phyloP scores from a whole-genome alignment of 768 basidiomycete genomes.

The Lyophyllum atratum region DNA sequence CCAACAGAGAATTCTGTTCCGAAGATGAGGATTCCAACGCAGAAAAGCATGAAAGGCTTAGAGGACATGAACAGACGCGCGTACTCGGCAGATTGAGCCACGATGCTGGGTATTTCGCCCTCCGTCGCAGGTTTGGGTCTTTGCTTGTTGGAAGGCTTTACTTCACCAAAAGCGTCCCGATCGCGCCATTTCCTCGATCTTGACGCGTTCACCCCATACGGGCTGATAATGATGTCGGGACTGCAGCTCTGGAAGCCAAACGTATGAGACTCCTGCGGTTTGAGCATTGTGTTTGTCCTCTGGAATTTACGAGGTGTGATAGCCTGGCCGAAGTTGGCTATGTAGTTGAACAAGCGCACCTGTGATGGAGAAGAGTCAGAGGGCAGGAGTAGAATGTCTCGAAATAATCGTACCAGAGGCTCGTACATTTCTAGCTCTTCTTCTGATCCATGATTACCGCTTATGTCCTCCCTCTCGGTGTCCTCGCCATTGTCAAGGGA shows the following conservation, averaged over 20 bases:
- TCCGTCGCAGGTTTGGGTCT: conserved; percentile 11
- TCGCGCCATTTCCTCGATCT: conserved; percentile 7
- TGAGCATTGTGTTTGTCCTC: not conserved
- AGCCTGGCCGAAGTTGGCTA: conserved; percentile 10
- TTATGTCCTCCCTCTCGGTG: not conserved
- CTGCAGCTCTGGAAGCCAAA: conserved; percentile 15
- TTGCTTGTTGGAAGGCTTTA: conserved; percentile 15
- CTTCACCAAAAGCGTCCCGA: conserved; percentile 11
- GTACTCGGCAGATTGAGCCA: conserved; percentile 24
- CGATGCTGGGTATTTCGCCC: conserved; percentile 8
- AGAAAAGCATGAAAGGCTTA: conserved; percentile 30
- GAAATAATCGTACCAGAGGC: conserved; percentile 9
- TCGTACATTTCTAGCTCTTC: conserved; percentile 16
- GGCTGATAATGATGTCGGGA: conserved; percentile 10
- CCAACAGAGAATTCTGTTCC: conserved; percentile 30
- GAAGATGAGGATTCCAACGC: conserved; percentile 28
- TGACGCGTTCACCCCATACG: not conserved
- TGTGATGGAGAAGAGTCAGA: not conserved
- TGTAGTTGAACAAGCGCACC: conserved; percentile 12
- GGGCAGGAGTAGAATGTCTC: not conserved
- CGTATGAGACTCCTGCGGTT: conserved; percentile 5
- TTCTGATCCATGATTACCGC: conserved; percentile 1
- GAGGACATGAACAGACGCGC: conserved; percentile 28
- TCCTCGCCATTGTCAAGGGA: not conserved
- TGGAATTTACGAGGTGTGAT: not conserved